Evolutionary conservation across 805 yeast genomes (phyloP).

Genomic region (Lachancea meyersii): DNA sequence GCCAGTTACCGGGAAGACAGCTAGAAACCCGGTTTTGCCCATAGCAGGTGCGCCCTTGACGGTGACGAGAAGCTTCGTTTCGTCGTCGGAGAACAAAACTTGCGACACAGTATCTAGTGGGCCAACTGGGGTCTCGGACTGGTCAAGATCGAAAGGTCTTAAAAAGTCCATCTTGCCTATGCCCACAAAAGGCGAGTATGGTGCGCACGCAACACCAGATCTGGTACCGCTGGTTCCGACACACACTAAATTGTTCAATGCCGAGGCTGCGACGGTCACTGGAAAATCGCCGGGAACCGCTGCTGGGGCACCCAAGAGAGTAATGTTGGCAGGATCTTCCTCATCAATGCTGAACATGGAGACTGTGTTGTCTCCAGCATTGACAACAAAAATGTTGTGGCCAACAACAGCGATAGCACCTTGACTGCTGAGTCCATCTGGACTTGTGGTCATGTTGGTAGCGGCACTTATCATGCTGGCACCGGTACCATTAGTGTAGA

Average conservation of each 20-base stretch:
- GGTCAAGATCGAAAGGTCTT: constrained; percentile 6
- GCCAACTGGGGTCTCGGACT: constrained; percentile 6
- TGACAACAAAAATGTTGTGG: constrained; percentile 8
- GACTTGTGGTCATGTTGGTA: constrained; percentile 8
- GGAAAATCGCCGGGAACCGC: constrained; percentile 8
- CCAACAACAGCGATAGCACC: constrained; percentile 8
- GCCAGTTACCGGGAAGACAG: constrained; percentile 6
- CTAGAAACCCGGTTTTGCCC: constrained; percentile 7
- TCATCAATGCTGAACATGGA: constrained; percentile 7
- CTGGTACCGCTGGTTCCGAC: constrained; percentile 9
- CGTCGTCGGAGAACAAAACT: constrained; percentile 8
- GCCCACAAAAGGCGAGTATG: constrained; percentile 8
- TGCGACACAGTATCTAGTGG: constrained; percentile 10
- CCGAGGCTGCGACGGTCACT: constrained; percentile 10
- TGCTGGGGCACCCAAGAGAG: constrained; percentile 7
- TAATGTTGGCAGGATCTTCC: constrained; percentile 9
- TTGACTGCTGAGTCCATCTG: constrained; percentile 11
- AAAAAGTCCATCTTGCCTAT: constrained; percentile 11
- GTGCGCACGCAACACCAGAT: constrained; percentile 11
- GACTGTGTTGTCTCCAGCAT: constrained; percentile 11
- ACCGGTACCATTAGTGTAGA: constrained; percentile 10
- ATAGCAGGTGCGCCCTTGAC: constrained; percentile 9
- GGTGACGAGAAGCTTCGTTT: constrained; percentile 7
- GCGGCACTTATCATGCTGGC: constrained; percentile 10
- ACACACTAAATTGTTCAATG: constrained; percentile 8